These are phyloP conservation scores for Penicillium sp. DNA, from an alignment of 2,329 filamentous ascomycete species.

Conservation along the genomic window DNA sequence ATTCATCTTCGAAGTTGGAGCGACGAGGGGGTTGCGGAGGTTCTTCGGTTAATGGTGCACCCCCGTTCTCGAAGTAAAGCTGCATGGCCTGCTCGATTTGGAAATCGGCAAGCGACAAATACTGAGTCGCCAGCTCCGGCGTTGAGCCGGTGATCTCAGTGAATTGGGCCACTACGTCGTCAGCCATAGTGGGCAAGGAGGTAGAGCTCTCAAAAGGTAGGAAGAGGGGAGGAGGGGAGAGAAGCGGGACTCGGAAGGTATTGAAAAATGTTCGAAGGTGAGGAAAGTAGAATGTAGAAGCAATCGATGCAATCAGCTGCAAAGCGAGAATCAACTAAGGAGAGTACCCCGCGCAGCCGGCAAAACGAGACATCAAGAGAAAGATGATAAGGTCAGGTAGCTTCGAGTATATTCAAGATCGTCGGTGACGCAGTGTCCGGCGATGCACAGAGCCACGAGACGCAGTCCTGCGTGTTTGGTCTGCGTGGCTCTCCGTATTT, in stretches of 20 bases:
- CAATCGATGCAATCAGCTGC: conserved; percentile 31
- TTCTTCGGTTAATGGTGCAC: conserved; percentile 56
- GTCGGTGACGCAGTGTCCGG: conserved; percentile 14
- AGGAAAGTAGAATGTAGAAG: not conserved
- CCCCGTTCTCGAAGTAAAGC: conserved; percentile 86
- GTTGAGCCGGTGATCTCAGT: conserved; percentile 75
- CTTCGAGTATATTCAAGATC: conserved; percentile 4
- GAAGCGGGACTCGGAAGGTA: conserved; percentile 4
- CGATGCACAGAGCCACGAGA: not conserved
- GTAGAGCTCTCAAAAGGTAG: not conserved
- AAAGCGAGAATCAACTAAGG: conserved; percentile 22
- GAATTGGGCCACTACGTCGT: conserved; percentile 71
- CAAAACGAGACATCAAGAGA: conserved; percentile 4
- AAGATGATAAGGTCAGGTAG: not conserved
- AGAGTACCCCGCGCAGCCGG: conserved; percentile 7
- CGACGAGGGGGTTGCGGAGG: conserved; percentile 30
- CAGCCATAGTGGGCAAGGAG: conserved; percentile 57
- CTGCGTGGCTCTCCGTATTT: not conserved
- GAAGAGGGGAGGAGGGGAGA: not conserved
- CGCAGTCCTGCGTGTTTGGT: conserved; percentile 6
- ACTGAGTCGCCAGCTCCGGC: conserved; percentile 72
- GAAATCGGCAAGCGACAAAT: conserved; percentile 79
- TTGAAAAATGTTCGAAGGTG: not conserved
- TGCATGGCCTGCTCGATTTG: conserved; percentile 83
- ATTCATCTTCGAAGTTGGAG: conserved; percentile 52